Evolutionary conservation across 768 basidiomycete species (phyloP).

Genomic region (Royoungia palumana): DNA sequence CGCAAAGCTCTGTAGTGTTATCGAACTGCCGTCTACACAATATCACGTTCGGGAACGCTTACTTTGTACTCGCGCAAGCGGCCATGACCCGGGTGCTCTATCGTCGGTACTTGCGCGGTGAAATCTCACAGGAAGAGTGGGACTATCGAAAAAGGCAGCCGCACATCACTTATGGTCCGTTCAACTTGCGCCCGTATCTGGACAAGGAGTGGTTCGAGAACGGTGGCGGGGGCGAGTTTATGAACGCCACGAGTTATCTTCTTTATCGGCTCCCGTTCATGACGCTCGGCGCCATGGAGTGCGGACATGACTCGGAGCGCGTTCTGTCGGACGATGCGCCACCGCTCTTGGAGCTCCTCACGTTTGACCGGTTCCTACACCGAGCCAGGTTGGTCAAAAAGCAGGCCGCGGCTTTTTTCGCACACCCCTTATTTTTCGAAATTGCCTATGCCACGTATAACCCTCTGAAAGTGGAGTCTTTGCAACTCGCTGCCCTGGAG

Average conservation of each 20-base stretch:
- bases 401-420: conserved; percentile 33
- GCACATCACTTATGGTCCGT: conserved; percentile 45
- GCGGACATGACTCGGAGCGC: neutral
- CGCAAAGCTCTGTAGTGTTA: conserved; percentile 32
- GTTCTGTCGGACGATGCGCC: conserved; percentile 29
- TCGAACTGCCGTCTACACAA: conserved; percentile 38
- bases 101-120: conserved; percentile 43
- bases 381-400: conserved; percentile 38
- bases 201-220: conserved; percentile 43
- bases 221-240: conserved; percentile 46
- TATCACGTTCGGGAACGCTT: conserved; percentile 51
- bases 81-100: conserved; percentile 51
- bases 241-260: conserved; percentile 42
- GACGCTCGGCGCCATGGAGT: conserved; percentile 32
- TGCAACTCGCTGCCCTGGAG: conserved; percentile 16
- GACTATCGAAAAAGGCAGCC: conserved; percentile 46
- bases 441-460: conserved; percentile 19
- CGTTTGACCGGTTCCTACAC: conserved; percentile 44
- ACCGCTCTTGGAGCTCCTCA: conserved; percentile 35
- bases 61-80: conserved; percentile 49
- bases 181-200: conserved; percentile 51
- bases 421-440: conserved; percentile 48
- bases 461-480: neutral
- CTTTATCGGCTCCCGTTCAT: conserved; percentile 45
- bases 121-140: conserved; percentile 53